These are phyloP conservation scores for Apophysomyces ossiformis DNA, from an alignment of 371 early-diverging fungal genomes.

Conservation along the genomic window DNA sequence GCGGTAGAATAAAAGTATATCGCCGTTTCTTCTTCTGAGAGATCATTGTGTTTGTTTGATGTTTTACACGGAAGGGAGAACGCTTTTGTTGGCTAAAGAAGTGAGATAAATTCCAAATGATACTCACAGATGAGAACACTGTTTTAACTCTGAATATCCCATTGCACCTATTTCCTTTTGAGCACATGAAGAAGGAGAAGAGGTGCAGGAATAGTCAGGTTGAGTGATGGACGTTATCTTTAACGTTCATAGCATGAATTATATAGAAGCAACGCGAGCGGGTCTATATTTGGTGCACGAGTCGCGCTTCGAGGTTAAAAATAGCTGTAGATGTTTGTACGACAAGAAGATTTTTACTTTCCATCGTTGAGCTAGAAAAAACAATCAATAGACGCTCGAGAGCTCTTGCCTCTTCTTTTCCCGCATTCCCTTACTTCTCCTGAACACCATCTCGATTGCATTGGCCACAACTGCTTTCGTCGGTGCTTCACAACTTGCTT, in stretches of 20 bases:
- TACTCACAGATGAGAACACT: too few relatives aligned
- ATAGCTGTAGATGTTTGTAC: slow-evolving; percentile 6
- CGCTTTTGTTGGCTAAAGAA: too few relatives aligned
- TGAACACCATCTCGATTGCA: slow-evolving; percentile 12
- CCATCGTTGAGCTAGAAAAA: slow-evolving; percentile 11
- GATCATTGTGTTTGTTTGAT: too few relatives aligned
- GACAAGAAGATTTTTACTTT: slow-evolving; percentile 10
- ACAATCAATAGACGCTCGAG: slow-evolving; percentile 9
- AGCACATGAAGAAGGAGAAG: slow-evolving; percentile 3
- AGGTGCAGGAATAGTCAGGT: background rate
- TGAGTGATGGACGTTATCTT: background rate
- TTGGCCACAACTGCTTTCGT: slow-evolving; percentile 7
- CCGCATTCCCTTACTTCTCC: slow-evolving; percentile 12
- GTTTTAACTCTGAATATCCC: too few relatives aligned
- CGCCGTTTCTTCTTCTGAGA: too few relatives aligned
- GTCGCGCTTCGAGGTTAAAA: slow-evolving; percentile 10
- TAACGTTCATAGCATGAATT: background rate
- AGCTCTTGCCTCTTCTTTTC: background rate
- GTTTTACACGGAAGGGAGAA: too few relatives aligned
- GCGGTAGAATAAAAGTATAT: too few relatives aligned
- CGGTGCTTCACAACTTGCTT: background rate
- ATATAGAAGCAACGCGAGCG: slow-evolving; percentile 3
- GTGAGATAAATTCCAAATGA: too few relatives aligned
- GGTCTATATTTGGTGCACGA: slow-evolving; percentile 4
- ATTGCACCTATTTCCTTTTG: background rate